A percentile compares a stretch with the other conserved stretches of the same genome.
phyloP scores from a whole-genome alignment of 2,329 filamentous ascomycete species.

The Penicillium decumbens region DNA sequence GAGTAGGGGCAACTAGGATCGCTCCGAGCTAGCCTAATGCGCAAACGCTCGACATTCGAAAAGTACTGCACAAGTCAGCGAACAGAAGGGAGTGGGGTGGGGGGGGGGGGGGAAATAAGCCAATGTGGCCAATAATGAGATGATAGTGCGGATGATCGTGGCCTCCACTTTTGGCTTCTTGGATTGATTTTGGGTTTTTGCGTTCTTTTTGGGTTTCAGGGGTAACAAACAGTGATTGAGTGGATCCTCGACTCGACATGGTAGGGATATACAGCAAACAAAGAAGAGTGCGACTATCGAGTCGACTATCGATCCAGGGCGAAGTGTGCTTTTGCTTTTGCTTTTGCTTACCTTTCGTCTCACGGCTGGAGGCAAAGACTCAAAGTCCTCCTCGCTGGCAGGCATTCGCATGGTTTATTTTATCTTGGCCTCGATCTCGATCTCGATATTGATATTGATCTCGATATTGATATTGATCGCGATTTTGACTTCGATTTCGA shows the following conservation, averaged over 20 bases:
- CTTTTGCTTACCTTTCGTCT: conserved; percentile 53
- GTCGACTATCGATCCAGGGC: conserved; percentile 7
- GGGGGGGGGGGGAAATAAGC: conserved; percentile 10
- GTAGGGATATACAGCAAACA: neutral
- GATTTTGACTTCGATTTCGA: neutral
- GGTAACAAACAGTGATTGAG: neutral
- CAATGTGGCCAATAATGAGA: conserved; percentile 6
- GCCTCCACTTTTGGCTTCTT: conserved; percentile 3
- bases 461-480: neutral
- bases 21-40: conserved; percentile 32
- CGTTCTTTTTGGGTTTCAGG: neutral
- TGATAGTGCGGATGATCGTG: conserved; percentile 12
- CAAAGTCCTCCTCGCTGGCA: conserved; percentile 42
- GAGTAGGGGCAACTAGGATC: conserved; percentile 22
- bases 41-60: conserved; percentile 40
- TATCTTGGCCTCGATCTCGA: neutral
- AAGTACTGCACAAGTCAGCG: conserved; percentile 33
- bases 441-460: neutral
- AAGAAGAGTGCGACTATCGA: conserved; percentile 4
- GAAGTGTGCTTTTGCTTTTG: neutral
- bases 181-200: no score
- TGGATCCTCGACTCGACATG: neutral
- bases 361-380: conserved; percentile 52
- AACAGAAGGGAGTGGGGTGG: conserved; percentile 11
- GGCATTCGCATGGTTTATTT: neutral